A percentile compares a stretch with the other conserved stretches of the same genome.
These are phyloP conservation scores for Populus euphratica DNA, from an alignment of 345 rosid genomes.

Conservation along the genomic window DNA sequence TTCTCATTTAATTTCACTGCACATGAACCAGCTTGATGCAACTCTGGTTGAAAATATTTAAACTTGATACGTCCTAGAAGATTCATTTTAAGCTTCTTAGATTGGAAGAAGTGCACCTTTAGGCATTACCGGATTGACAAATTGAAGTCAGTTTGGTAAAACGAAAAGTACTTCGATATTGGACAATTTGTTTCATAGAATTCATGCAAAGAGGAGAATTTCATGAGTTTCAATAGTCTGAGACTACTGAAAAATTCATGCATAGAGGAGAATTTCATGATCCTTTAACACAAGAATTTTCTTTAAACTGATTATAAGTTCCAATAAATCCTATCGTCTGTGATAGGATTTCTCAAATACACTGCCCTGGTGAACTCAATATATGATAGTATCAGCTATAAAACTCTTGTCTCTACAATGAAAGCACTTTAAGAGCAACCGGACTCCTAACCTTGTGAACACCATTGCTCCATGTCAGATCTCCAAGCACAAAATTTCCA, in stretches of 20 bases:
- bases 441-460: conserved; percentile 42
- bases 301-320: neutral
- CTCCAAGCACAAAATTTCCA: conserved; percentile 42
- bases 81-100: too few relatives aligned
- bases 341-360: neutral
- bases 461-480: conserved; percentile 48
- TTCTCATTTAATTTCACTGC: neutral
- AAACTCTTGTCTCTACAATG: conserved; percentile 15
- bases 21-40: neutral
- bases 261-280: neutral
- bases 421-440: conserved; percentile 36
- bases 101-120: too few relatives aligned
- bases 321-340: neutral
- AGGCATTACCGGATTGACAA: too few relatives aligned
- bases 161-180: neutral
- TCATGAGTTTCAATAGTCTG: neutral
- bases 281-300: neutral
- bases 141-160: neutral
- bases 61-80: too few relatives aligned
- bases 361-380: neutral
- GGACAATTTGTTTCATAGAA: too few relatives aligned
- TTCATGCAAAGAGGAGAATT: too few relatives aligned
- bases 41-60: neutral
- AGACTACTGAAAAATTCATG: too few relatives aligned
- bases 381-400: neutral